These are phyloP conservation scores for Abrus precatorius DNA, from an alignment of 306 rosid genomes.

Conservation along the genomic window DNA sequence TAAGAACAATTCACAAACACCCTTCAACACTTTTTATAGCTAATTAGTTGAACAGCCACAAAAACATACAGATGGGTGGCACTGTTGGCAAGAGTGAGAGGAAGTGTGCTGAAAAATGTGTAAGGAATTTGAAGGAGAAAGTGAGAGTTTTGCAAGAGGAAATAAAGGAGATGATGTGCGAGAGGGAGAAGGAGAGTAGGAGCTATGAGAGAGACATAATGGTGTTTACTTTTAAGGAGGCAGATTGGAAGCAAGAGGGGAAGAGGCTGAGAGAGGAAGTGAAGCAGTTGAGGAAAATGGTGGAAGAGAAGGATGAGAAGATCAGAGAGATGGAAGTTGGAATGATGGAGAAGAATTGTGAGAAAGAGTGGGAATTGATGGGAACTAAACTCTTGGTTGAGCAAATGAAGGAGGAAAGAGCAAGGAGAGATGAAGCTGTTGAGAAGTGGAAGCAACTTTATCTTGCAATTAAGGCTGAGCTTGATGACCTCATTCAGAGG, in stretches of 20 bases:
- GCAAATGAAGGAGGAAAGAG: constrained; percentile 80
- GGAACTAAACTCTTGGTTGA: constrained; percentile 66
- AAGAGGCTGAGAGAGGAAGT: constrained; percentile 77
- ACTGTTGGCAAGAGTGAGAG: constrained; percentile 55
- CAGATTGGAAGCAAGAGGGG: constrained; percentile 91
- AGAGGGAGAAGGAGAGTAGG: constrained; percentile 68
- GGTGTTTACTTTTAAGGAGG: constrained; percentile 77
- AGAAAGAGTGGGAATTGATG: constrained; percentile 63
- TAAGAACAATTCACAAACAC: constrained; percentile 31
- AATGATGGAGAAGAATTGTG: constrained; percentile 30
- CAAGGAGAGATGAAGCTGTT: constrained; percentile 82
- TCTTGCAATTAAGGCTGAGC: constrained; percentile 85
- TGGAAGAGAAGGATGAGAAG: constrained; percentile 72
- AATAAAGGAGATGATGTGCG: constrained; percentile 64
- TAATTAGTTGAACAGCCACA: not conserved
- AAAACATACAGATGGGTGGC: constrained; percentile 66
- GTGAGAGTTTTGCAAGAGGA: constrained; percentile 70
- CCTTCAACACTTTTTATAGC: not conserved
- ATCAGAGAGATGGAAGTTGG: constrained; percentile 60
- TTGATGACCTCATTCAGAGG: constrained; percentile 92
- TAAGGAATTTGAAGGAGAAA: constrained; percentile 62
- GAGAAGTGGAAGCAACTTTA: constrained; percentile 98
- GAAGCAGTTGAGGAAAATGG: constrained; percentile 66
- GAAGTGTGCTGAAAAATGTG: constrained; percentile 49
- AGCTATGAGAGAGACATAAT: constrained; percentile 77